Base-by-base conservation (phyloP, 495 filamentous ascomycete species). In the Endocarpon pusillum region DNA sequence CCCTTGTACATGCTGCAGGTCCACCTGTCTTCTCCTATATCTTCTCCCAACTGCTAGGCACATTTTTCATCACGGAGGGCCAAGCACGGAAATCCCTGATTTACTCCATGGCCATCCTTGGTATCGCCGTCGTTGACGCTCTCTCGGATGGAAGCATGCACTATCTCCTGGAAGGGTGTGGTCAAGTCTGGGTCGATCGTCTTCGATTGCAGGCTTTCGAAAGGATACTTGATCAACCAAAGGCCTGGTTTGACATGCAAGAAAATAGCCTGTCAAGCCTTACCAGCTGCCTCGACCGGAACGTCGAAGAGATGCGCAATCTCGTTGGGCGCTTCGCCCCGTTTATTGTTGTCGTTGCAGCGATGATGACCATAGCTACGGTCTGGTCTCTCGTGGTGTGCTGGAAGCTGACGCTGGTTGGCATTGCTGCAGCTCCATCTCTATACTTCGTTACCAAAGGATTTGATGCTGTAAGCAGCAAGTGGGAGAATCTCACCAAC, bases 291-390 rank as follows among this genome's bases (percentile, higher is more conserved):
- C 66, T 94, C 3, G 81, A 89, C 43, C 67, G 81, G 32, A 78
- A 87, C 44, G 81, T 74, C 2, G 89, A 96, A 52, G 81, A 93
- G 45, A 86, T 86, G 67, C 66, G 77, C 3, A 81, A 83, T 38
- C 49, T 96, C 0, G 56, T 93, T 2, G 77, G 81, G 7, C 69
- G 78, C 25, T 94, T 91, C 46, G 69, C 73, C 4, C 78, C 73
- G 3, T 70, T 74, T 26, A 48, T 77, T 0, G 65, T 85, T 10
- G 68, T 80, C 3, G 70, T 75, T 3, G 45, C 60, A 3, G 34
- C 66, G 7, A 83, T 89, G 63, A 66, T 78, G 11, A 22, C 57
- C 1, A 67, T 78, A 12, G 67, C 83, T 0, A 38, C 91, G 4
- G 42, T 67, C 3, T 94, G 83, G 84, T 75, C 80, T 30, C 44